A percentile compares a stretch with the other conserved stretches of the same genome.
Conservation (phyloP, 352 stramenopile species). For the Plasmopara viticola region DNA sequence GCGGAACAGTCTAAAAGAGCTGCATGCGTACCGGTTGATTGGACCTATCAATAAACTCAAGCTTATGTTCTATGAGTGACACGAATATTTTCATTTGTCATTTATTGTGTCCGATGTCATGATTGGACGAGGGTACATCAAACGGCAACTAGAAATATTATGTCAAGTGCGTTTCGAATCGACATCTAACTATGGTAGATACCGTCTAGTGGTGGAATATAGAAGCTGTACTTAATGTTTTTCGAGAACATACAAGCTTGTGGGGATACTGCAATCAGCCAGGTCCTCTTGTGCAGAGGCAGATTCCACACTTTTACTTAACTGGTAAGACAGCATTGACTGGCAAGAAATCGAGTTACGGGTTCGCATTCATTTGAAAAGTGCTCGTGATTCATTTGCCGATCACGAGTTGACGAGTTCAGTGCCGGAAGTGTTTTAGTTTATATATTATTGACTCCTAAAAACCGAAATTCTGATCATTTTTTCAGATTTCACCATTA, state of each 20-base stretch:
- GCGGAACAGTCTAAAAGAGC: conserved; percentile 15
- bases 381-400: conserved; percentile 16
- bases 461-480: conserved; percentile 23
- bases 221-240: conserved; percentile 45
- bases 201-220: conserved; percentile 43
- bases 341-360: conserved; percentile 18
- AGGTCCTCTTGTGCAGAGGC: conserved; percentile 39
- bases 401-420: conserved; percentile 14
- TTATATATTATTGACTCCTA: too few relatives aligned
- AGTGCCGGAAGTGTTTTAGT: conserved; percentile 3
- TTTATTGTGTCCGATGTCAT: conserved; percentile 8
- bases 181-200: too few relatives aligned
- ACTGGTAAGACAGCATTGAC: conserved; percentile 5
- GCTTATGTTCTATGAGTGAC: conserved; percentile 20
- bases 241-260: conserved; percentile 42
- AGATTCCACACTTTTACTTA: conserved; percentile 8
- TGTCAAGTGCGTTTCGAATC: conserved; percentile 27
- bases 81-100: conserved; percentile 16
- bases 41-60: conserved; percentile 10
- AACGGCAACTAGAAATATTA: conserved; percentile 19
- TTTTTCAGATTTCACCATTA: conserved; percentile 6
- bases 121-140: conserved; percentile 12
- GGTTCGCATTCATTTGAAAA: conserved; percentile 18
- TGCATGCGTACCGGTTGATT: conserved; percentile 19
- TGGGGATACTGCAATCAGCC: conserved; percentile 9